Conservation (phyloP, 2,329 filamentous ascomycete genomes). For the Xylaria sp. region DNA sequence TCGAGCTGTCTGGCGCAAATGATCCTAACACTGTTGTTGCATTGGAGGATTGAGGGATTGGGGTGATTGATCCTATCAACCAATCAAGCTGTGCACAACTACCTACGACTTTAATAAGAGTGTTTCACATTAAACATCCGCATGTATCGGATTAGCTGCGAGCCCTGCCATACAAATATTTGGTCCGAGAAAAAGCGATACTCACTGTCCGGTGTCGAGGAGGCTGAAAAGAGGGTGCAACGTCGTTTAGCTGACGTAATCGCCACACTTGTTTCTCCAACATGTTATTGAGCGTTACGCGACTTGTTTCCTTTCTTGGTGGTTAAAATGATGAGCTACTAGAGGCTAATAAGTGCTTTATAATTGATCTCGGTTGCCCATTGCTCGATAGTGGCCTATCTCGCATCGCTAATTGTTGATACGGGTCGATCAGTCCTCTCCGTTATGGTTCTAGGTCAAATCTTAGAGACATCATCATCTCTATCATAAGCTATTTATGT, state of each 20-base stretch:
- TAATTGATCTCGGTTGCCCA: background rate
- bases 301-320: background rate
- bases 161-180: background rate
- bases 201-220: background rate
- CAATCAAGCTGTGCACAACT: background rate
- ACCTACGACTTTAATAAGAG: background rate
- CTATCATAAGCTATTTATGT: too few species aligned
- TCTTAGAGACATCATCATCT: too few species aligned
- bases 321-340: background rate
- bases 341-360: background rate
- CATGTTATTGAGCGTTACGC: too few species aligned
- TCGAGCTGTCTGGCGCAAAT: background rate
- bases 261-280: background rate
- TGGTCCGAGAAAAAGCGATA: background rate
- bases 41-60: background rate
- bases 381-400: background rate
- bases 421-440: too few species aligned
- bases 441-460: too few species aligned
- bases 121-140: background rate
- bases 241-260: background rate
- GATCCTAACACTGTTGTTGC: background rate
- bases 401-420: too few species aligned
- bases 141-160: background rate
- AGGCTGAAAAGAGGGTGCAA: background rate
- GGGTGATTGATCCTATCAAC: background rate